Evolutionary conservation across 1,139 yeast genomes (phyloP), one percentile per base, ranked within the genome.

Genomic region (Blastobotrys buckinghamii): DNA sequence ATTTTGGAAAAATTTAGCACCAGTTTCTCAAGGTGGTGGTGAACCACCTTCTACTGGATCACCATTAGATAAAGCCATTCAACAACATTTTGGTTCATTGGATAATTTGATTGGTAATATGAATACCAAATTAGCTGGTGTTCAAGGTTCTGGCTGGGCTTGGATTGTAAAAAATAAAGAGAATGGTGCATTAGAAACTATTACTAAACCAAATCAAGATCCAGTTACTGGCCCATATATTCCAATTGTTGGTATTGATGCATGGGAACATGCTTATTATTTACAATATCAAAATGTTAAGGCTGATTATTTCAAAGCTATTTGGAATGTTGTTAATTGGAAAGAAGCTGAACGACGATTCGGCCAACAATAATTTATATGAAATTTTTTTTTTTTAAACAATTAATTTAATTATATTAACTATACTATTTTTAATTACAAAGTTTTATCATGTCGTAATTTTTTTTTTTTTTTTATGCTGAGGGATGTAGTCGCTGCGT

Each of bases 221-320:
- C 85, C 95, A 38, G 88, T 86, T 36, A 76, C 84, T 44, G 84
- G 88, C 38, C 74, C 78, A 29, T 76, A 79, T 65, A 76, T 81
- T 49, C 96, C 97, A 45, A 75, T 90, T 68, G 78, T 90, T 53
- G 97, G 96, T 48, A 87, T 90, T 67, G 97, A 90, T 65, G 97
- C 97, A 54, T 90, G 97, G 97, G 97, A 90, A 72, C 97, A 90
- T 66, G 97, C 97, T 49, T 90, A 89, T 76, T 90, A 90, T 78
- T 77, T 90, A 72, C 97, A 90, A 72, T 90, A 90, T 76, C 85
- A 87, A 73, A 90, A 90, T 73, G 92, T 84, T 67, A 90, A 90
- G 78, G 95, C 72, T 44, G 96, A 90, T 68, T 90, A 90, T 75
- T 90, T 90, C 80, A 84, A 88, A 73, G 95, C 95, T 54, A 86